These are phyloP conservation scores for Vitis cinerea DNA, from an alignment of 164 flowering plant species.

Conservation along the genomic window DNA sequence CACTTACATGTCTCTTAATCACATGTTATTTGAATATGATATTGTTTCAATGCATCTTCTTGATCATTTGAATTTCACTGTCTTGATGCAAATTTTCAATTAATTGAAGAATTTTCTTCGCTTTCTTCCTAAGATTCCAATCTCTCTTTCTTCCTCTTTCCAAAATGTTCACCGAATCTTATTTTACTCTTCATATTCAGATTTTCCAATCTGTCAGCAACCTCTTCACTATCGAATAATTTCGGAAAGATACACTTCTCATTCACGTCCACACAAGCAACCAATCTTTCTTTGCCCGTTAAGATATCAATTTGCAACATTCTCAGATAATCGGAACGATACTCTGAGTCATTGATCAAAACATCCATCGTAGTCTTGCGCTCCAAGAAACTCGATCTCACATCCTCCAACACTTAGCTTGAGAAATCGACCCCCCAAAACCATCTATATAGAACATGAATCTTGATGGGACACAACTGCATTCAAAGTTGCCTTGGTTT, in stretches of 20 bases:
- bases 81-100: conserved; percentile 4
- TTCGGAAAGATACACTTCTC: conserved; percentile 45
- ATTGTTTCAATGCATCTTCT: conserved; percentile 9
- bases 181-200: conserved; percentile 29
- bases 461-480: conserved; percentile 29
- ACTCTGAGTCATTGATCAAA: conserved; percentile 15
- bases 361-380: conserved; percentile 27
- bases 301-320: conserved; percentile 39
- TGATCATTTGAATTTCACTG: neutral
- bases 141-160: conserved; percentile 20
- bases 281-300: conserved; percentile 25
- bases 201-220: neutral
- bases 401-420: conserved; percentile 14
- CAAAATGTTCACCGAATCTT: conserved; percentile 4
- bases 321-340: conserved; percentile 35
- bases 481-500: conserved; percentile 31
- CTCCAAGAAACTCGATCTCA: conserved; percentile 24
- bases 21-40: neutral
- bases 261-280: conserved; percentile 54
- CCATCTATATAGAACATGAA: conserved; percentile 31
- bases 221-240: conserved; percentile 18
- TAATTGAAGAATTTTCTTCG: conserved; percentile 19
- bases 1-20: conserved; percentile 21
- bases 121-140: conserved; percentile 7
- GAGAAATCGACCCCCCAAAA: conserved; percentile 33